A percentile compares a stretch with the other conserved stretches of the same genome.
These are phyloP conservation scores for Allantophomopsis cytisporea DNA, from an alignment of 2,329 filamentous ascomycete species.

Conservation along the genomic window DNA sequence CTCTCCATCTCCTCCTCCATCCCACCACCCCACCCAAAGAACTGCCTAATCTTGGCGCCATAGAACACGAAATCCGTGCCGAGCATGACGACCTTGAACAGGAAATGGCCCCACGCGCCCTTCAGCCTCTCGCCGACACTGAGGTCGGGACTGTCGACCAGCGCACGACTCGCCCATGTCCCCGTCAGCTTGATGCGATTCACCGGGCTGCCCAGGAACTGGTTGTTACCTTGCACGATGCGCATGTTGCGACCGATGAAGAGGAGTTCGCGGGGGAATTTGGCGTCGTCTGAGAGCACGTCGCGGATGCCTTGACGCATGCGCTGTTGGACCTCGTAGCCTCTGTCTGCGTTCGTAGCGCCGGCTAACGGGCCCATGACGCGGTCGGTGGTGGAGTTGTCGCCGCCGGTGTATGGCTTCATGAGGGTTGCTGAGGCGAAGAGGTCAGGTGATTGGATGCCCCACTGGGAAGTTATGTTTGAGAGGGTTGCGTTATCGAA, in stretches of 20 bases:
- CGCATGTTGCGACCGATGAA: constrained; percentile 62
- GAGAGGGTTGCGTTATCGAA: constrained; percentile 78
- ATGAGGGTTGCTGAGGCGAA: constrained; percentile 86
- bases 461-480: constrained; percentile 67
- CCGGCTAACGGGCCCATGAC: constrained; percentile 38
- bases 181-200: constrained; percentile 92
- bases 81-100: constrained; percentile 71
- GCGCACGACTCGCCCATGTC: constrained; percentile 70
- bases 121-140: constrained; percentile 45
- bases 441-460: constrained; percentile 76
- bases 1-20: constrained; percentile 93
- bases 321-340: constrained; percentile 66
- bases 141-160: constrained; percentile 62
- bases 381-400: constrained; percentile 50
- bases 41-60: constrained; percentile 64
- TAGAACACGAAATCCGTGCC: constrained; percentile 74
- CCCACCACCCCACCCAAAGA: constrained; percentile 61
- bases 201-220: constrained; percentile 59
- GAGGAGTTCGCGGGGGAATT: constrained; percentile 57
- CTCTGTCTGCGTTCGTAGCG: constrained; percentile 38
- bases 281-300: constrained; percentile 53
- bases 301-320: constrained; percentile 51
- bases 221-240: constrained; percentile 63
- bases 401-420: constrained; percentile 80
- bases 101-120: constrained; percentile 62